Base-by-base conservation (phyloP, 2,329 filamentous ascomycete species). In the Alternaria postmessia region DNA sequence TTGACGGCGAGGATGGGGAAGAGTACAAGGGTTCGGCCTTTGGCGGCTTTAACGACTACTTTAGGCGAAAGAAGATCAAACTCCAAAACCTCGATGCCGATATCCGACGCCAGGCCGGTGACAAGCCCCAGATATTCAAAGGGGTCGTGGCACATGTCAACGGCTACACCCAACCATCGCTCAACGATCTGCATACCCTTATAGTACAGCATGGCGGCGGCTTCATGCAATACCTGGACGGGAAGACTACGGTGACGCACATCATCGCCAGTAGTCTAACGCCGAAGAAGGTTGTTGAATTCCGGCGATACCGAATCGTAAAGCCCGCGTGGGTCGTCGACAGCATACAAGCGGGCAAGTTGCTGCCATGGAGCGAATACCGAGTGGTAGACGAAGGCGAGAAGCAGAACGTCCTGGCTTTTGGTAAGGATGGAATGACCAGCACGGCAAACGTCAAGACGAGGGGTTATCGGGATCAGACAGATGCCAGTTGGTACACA, bases 281-380 rank as follows among this genome's bases (percentile, higher is more conserved):
- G 0, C 94, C 93, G 0, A 98, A 97, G 81, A 99, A 99, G 79
- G 88, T 88, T 28, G 87, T 94, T 54, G 95, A 99, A 66, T 97
- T 96, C 73, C 86, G 84, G 54, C 88, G 87, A 65, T 97, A 98
- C 78, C 88, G 94, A 46, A 92, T 99, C 38, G 95, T 97, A 51
- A 97, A 95, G 78, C 95, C 95, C 1, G 89, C 92, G 20, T 99
- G 95, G 95, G 87, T 99, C 3, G 89, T 93, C 14, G 94, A 99
- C 69, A 97, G 94, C 62, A 87, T 98, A 46, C 84, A 87, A 58
- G 91, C 92, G 7, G 93, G 93, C 6, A 91, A 87, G 70, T 80
- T 97, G 44, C 82, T 98, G 28, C 90, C 94, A 0, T 99, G 96
- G 95, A 85, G 91, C 61, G 84, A 88, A 12, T 99, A 95, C 74